Base-by-base conservation (phyloP, 2,329 filamentous ascomycete genomes). In the Trichoderma semiorbis region DNA sequence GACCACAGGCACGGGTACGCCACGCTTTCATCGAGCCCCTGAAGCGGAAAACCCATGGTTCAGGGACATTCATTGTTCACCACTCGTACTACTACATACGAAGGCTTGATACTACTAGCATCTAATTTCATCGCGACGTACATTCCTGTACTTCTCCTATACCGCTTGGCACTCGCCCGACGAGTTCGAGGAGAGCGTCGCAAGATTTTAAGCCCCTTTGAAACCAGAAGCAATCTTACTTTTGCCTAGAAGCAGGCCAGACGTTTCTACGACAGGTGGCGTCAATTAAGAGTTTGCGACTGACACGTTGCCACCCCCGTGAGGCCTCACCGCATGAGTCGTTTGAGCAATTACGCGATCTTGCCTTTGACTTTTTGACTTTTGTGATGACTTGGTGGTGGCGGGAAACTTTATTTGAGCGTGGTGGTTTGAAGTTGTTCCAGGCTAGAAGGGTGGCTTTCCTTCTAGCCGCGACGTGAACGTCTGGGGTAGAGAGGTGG, bases 241-340 rank as follows among this genome's bases (percentile, higher is more conserved):
- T 68, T 60, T 30, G n/a, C 26, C 53, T 58, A 68, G 65, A 68
- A 68, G 53, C 53, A 21, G 12, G 55, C 65, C 43, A 68, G 65
- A 68, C n/a, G 26, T 32, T 60, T 60, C 65, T 30, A 68, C 11
- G 10, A 47, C 26, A 36, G 5, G 21, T 53, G 47, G 47, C 47
- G 47, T 53, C 21, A 24, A 53, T 53, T 53, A 24, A 0, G 11
- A 24, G 47, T 24, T 12, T 12, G n/a, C 18, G 26, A 58, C 21
- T 32, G 65, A 68, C 65, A 60, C 34, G 16, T 53, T 28, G 34
- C n/a, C 65, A 24, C 65, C 8, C 55, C 10, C 0, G 18, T 21
- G 18, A 53, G 47, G 47, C n/a, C 47, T 53, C 18, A 21, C 10
- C 10, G n/a, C 47, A 53, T 53, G 47, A 53, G 47, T 53, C 47